Conservation (phyloP, 768 basidiomycete species). For the Mycena vulgaris region DNA sequence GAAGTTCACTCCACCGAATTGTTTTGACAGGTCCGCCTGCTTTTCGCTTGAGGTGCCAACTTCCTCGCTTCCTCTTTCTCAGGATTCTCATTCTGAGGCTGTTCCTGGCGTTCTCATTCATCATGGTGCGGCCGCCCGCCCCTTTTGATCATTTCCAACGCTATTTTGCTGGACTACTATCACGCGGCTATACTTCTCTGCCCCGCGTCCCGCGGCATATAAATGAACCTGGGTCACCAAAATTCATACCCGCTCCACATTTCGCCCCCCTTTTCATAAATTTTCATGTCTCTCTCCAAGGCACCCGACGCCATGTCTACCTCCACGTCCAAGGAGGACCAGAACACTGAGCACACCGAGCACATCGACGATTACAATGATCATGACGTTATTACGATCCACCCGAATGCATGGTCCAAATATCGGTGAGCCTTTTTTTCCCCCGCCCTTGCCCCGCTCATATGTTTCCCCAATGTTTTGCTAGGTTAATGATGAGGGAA, state of each 20-base stretch:
- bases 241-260: not conserved
- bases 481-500: constrained; percentile 66
- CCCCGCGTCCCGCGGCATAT: constrained; percentile 18
- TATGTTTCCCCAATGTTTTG: not conserved
- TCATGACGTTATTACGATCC: constrained; percentile 50
- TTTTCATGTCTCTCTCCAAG: constrained; percentile 34
- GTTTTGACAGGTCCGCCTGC: not conserved
- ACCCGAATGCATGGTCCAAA: constrained; percentile 70
- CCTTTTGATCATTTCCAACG: constrained; percentile 7
- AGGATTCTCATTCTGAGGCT: not conserved
- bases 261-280: too few relatives aligned
- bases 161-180: constrained; percentile 18
- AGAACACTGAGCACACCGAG: constrained; percentile 9
- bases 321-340: constrained; percentile 25
- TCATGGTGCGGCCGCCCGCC: constrained; percentile 13
- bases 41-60: not conserved
- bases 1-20: not conserved
- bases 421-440: constrained; percentile 63
- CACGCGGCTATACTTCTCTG: constrained; percentile 9
- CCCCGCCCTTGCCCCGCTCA: not conserved
- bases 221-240: constrained; percentile 6
- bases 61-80: not conserved
- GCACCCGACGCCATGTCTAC: constrained; percentile 16
- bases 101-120: not conserved
- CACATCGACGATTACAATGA: constrained; percentile 44